phyloP scores from a whole-genome alignment of 257 asterid genomes.

The Gentiana macrophylla region DNA sequence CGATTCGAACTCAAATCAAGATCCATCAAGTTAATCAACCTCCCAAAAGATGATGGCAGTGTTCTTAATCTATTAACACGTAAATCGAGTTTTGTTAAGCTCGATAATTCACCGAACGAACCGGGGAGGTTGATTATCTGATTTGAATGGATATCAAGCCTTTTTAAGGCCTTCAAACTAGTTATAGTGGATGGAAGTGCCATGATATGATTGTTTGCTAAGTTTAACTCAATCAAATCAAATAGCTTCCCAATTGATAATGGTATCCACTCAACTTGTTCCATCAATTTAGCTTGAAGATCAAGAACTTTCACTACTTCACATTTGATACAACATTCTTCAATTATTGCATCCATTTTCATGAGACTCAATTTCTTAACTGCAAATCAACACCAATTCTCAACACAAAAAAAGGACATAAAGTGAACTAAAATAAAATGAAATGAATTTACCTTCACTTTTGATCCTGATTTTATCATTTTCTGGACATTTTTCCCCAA shows the following conservation, averaged over 20 bases:
- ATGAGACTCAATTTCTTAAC: slow-evolving; percentile 33
- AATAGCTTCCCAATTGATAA: slow-evolving; percentile 63
- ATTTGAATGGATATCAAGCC: slow-evolving; percentile 56
- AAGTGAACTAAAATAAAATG: background rate
- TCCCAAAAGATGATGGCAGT: slow-evolving; percentile 58
- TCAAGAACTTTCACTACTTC: slow-evolving; percentile 35
- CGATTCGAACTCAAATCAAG: slow-evolving; percentile 66
- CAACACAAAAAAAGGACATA: background rate
- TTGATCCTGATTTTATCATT: slow-evolving; percentile 21
- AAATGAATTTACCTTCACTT: background rate
- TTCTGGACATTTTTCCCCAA: slow-evolving; percentile 16
- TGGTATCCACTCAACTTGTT: slow-evolving; percentile 86
- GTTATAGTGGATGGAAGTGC: slow-evolving; percentile 63
- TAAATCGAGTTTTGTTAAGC: slow-evolving; percentile 47
- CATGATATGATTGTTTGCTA: slow-evolving; percentile 66
- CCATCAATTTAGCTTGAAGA: slow-evolving; percentile 60
- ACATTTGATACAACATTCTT: slow-evolving; percentile 31
- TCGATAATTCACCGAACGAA: slow-evolving; percentile 57
- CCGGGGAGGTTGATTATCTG: slow-evolving; percentile 77
- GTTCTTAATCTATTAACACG: slow-evolving; percentile 57
- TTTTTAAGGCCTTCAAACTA: slow-evolving; percentile 36
- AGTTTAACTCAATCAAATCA: slow-evolving; percentile 33
- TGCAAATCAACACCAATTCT: slow-evolving; percentile 3
- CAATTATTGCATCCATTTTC: slow-evolving; percentile 56
- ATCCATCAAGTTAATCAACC: slow-evolving; percentile 36